Conservation (phyloP, 345 rosid species). For the Pelargonium nanum region DNA sequence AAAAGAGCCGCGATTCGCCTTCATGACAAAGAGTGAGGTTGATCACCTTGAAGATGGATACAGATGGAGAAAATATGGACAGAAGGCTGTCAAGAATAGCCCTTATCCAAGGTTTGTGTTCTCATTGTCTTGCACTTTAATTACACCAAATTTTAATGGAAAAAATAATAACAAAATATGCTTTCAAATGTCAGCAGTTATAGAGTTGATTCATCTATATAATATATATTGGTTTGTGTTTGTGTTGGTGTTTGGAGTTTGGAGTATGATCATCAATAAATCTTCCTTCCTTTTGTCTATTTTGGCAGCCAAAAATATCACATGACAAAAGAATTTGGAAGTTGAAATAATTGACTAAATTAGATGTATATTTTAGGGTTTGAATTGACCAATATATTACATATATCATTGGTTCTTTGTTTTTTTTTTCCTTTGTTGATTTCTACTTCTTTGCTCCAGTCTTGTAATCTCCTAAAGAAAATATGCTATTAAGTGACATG, state of each 20-base stretch:
- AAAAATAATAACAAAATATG: background rate
- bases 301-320: no score
- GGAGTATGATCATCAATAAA: no score
- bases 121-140: background rate
- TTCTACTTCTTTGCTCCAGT: no score
- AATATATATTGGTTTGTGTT: background rate
- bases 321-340: background rate
- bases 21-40: conserved; percentile 14
- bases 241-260: no score
- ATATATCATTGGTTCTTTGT: background rate
- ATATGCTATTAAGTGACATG: no score
- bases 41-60: conserved; percentile 17
- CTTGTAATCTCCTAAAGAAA: no score
- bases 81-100: conserved; percentile 16
- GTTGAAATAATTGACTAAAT: background rate
- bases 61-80: conserved; percentile 18
- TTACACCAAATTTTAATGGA: background rate
- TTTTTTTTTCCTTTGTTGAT: no score
- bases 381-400: background rate
- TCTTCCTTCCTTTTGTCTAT: no score
- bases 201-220: background rate
- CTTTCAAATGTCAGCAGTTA: background rate
- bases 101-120: conserved; percentile 13
- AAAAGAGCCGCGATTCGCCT: conserved; percentile 10
- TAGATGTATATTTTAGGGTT: background rate